Evolutionary conservation across 441 rosid species (phyloP).

Genomic region (Viola pubescens): DNA sequence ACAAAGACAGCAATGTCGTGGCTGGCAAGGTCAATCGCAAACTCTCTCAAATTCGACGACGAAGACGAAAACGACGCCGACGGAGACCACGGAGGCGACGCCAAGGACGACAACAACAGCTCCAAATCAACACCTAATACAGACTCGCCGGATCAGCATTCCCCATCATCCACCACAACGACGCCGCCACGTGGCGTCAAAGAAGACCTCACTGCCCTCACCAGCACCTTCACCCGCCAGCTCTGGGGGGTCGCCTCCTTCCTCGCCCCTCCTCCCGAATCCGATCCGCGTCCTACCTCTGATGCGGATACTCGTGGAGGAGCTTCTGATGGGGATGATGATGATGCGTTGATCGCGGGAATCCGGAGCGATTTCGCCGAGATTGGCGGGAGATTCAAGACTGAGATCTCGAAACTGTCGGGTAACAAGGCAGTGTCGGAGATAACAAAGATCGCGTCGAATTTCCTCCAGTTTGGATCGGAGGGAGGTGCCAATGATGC

Average conservation of each 20-base stretch:
- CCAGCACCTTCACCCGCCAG: constrained; percentile 68
- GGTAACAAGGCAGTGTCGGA: constrained; percentile 63
- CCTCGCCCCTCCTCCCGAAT: constrained; percentile 69
- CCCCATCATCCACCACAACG: constrained; percentile 22
- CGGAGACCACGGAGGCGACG: constrained; percentile 9
- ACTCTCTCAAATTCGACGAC: constrained; percentile 72
- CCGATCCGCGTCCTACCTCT: constrained; percentile 6
- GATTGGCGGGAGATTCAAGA: constrained; percentile 73
- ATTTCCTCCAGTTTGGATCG: constrained; percentile 57
- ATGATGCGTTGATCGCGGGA: constrained; percentile 47
- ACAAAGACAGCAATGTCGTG: constrained; percentile 50
- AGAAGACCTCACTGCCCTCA: constrained; percentile 81
- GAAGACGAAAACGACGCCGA: constrained; percentile 24
- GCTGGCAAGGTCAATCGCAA: constrained; percentile 83
- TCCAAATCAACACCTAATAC: constrained; percentile 2
- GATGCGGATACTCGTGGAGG: constrained; percentile 23
- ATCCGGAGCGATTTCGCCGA: constrained; percentile 84
- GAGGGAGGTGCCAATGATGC: constrained; percentile 38
- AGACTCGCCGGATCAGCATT: constrained; percentile 15
- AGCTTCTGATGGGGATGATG: constrained; percentile 28
- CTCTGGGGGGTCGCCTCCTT: constrained; percentile 98
- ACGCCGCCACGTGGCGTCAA: constrained; percentile 74
- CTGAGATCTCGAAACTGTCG: constrained; percentile 74
- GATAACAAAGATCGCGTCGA: constrained; percentile 79
- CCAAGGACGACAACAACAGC: background rate